These are phyloP conservation scores for Lodderomyces metapsilosis DNA, from an alignment of 1,139 yeast genomes.

Conservation along the genomic window DNA sequence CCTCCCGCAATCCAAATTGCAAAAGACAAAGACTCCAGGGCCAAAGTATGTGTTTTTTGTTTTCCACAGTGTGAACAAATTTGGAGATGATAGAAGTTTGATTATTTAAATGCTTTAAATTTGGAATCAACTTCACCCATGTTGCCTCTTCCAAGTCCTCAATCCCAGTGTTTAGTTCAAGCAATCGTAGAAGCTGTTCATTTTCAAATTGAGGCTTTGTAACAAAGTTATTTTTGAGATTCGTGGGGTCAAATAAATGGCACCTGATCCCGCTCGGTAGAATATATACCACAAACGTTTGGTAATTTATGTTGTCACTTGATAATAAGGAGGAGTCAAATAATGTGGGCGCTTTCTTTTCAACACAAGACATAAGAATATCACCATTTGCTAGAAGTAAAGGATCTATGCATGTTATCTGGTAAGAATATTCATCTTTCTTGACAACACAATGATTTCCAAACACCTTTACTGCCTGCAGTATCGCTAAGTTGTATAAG, in stretches of 20 bases:
- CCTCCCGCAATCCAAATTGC: slow-evolving; percentile 43
- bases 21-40: slow-evolving; percentile 64
- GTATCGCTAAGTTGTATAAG: slow-evolving; percentile 42
- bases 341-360: slow-evolving; percentile 28
- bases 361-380: slow-evolving; percentile 32
- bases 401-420: slow-evolving; percentile 53
- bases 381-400: slow-evolving; percentile 54
- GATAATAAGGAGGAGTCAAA: slow-evolving; percentile 25
- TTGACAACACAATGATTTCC: slow-evolving; percentile 49
- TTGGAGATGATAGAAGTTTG: slow-evolving; percentile 63
- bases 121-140: slow-evolving; percentile 73
- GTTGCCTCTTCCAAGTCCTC: slow-evolving; percentile 20
- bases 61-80: slow-evolving; percentile 50
- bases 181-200: slow-evolving; percentile 45
- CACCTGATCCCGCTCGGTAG: slow-evolving; percentile 79
- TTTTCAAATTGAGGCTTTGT: slow-evolving; percentile 26
- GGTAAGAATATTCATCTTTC: slow-evolving; percentile 13
- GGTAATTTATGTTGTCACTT: slow-evolving; percentile 18
- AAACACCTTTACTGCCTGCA: slow-evolving; percentile 45
- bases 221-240: slow-evolving; percentile 13
- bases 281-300: slow-evolving; percentile 52
- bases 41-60: slow-evolving; percentile 65
- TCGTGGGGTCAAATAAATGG: slow-evolving; percentile 42
- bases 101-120: slow-evolving; percentile 64
- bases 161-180: slow-evolving; percentile 56